Percentiles rank a stretch among this genome's conserved stretches.
Conservation (phyloP, 441 rosid species). For the Erodium moschatum region DNA sequence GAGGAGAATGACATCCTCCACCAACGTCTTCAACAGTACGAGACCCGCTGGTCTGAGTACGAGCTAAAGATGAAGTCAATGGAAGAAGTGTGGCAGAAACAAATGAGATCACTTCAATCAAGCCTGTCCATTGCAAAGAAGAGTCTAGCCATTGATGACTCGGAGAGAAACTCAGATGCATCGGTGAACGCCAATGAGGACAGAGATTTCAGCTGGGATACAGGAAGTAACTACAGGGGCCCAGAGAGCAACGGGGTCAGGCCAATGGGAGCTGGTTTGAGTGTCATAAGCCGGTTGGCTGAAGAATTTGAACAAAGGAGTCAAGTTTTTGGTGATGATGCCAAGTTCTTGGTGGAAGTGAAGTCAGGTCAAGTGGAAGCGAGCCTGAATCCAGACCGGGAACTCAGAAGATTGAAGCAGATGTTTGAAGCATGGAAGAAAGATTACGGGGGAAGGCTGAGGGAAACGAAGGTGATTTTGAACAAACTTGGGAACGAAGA, state of each 20-base stretch:
- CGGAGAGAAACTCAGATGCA: slow-evolving; percentile 79
- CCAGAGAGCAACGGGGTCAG: slow-evolving; percentile 62
- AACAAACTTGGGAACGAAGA: slow-evolving; percentile 80
- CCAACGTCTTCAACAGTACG: slow-evolving; percentile 87
- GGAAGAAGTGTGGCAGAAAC: slow-evolving; percentile 99
- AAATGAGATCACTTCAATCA: slow-evolving; percentile 93
- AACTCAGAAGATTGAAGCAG: slow-evolving; percentile 80
- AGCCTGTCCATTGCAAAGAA: slow-evolving; percentile 95
- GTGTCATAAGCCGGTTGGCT: slow-evolving; percentile 78
- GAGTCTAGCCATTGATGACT: slow-evolving; percentile 80
- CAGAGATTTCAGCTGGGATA: slow-evolving; percentile 54
- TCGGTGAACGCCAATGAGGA: slow-evolving; percentile 76
- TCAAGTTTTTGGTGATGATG: slow-evolving; percentile 90
- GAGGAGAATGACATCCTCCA: slow-evolving; percentile 93
- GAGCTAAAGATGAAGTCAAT: slow-evolving; percentile 96
- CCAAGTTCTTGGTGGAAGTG: slow-evolving; percentile 93
- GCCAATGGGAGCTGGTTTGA: slow-evolving; percentile 77
- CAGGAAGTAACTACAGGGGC: slow-evolving; percentile 47
- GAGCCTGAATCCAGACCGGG: slow-evolving; percentile 77
- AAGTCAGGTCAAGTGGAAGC: slow-evolving; percentile 96
- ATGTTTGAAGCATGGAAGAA: slow-evolving; percentile 98
- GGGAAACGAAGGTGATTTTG: slow-evolving; percentile 83
- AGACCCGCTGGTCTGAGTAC: slow-evolving; percentile 91
- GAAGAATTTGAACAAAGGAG: slow-evolving; percentile 96
- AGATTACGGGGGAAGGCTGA: slow-evolving; percentile 67